phyloP scores from a whole-genome alignment of 768 basidiomycete genomes.

The Lactarius trivialis region DNA sequence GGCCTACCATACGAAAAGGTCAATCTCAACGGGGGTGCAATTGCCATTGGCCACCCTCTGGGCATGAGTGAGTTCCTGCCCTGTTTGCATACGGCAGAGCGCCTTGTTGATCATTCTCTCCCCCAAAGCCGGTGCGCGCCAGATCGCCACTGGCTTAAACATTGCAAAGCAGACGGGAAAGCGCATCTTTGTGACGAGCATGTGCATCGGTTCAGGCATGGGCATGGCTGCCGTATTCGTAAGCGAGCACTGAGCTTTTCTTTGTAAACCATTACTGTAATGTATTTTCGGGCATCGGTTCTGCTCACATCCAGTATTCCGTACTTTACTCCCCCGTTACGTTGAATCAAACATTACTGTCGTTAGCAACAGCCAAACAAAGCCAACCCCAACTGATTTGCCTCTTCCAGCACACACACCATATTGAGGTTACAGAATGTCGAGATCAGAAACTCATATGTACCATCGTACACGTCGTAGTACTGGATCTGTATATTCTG shows the following conservation, averaged over 20 bases:
- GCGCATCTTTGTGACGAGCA: constrained; percentile 80
- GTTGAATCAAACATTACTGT: not conserved
- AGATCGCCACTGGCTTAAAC: constrained; percentile 78
- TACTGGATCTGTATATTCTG: too few relatives aligned
- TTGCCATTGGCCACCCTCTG: constrained; percentile 84
- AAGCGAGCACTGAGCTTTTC: constrained; percentile 58
- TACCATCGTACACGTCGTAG: too few relatives aligned
- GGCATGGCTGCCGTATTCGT: constrained; percentile 87
- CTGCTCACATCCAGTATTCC: not conserved
- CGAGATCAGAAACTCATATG: too few relatives aligned
- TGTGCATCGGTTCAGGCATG: constrained; percentile 91
- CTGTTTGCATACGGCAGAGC: not conserved
- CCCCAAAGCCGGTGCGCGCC: constrained; percentile 66
- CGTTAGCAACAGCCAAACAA: not conserved
- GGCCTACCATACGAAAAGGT: constrained; percentile 72
- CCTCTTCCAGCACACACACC: too few relatives aligned
- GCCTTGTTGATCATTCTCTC: not conserved
- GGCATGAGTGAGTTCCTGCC: constrained; percentile 58
- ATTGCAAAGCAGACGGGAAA: constrained; percentile 71
- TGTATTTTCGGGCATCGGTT: constrained; percentile 1
- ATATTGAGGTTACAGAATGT: too few relatives aligned
- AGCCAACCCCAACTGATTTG: too few relatives aligned
- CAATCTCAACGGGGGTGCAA: constrained; percentile 83
- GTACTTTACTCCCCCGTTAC: not conserved
- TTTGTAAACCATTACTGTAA: not conserved